phyloP scores from a whole-genome alignment of 495 filamentous ascomycete species.

The Oidiodendron maius region DNA sequence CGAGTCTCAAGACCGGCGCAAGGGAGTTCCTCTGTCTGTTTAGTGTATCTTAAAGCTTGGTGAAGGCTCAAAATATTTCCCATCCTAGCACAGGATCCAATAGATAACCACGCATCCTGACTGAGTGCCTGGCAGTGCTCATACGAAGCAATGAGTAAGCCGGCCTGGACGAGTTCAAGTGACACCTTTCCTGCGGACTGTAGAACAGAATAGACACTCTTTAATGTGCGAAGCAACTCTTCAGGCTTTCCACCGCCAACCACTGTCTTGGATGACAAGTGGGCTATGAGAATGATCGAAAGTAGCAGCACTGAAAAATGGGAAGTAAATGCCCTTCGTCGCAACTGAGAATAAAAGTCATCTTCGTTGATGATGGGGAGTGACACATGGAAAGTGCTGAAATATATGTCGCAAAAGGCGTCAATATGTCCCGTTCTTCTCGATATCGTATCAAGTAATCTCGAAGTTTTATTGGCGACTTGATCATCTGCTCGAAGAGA shows the following conservation, averaged over 20 bases:
- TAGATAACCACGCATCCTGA: conserved; percentile 8
- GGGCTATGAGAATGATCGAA: conserved; percentile 6
- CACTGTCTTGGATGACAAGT: neutral
- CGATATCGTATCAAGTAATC: conserved; percentile 8
- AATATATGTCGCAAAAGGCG: conserved; percentile 1
- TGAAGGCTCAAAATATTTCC: conserved; percentile 10
- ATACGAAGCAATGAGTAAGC: conserved; percentile 13
- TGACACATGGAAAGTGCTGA: conserved; percentile 5
- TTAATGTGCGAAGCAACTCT: conserved; percentile 10
- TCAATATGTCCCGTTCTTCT: conserved; percentile 4
- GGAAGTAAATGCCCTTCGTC: neutral
- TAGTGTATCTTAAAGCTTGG: neutral
- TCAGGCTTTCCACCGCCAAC: neutral
- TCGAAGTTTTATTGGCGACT: neutral
- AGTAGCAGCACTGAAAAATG: conserved; percentile 13
- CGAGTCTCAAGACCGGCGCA: neutral
- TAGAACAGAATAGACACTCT: conserved; percentile 7
- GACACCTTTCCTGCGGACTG: conserved; percentile 5
- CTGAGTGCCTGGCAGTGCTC: conserved; percentile 15
- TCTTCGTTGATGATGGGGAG: conserved; percentile 14
- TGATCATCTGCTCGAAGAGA: neutral
- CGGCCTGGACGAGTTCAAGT: conserved; percentile 13
- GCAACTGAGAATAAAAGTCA: conserved; percentile 1
- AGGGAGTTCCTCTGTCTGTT: neutral
- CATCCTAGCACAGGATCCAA: conserved; percentile 15